Percentiles rank a stretch among this genome's conserved stretches.
Conservation (phyloP, 108 stramenopile genomes). For the Cyclotella cryptica region DNA sequence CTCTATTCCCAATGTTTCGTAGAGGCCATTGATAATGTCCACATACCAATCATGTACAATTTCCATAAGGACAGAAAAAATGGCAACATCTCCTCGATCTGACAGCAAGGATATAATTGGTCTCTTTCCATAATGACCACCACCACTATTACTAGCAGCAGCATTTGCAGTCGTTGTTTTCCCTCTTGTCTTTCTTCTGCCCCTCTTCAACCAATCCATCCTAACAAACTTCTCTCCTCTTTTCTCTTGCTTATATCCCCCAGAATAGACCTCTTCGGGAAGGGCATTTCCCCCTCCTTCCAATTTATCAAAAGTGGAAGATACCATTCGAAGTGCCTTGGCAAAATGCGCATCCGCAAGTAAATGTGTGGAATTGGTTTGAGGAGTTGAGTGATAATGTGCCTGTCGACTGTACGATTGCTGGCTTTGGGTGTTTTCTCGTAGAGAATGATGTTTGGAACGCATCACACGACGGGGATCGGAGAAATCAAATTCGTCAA, state of each 20-base stretch:
- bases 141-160: background rate
- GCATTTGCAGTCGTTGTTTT: background rate
- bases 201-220: conserved; percentile 17
- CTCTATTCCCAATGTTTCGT: conserved; percentile 27
- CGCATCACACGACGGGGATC: background rate
- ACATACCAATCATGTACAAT: conserved; percentile 11
- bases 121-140: background rate
- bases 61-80: conserved; percentile 5
- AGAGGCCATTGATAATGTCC: conserved; percentile 18
- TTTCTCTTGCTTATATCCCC: conserved; percentile 18
- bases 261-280: background rate
- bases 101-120: background rate
- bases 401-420: background rate
- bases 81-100: conserved; percentile 3
- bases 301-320: conserved; percentile 31
- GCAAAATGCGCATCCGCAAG: conserved; percentile 48
- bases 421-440: background rate
- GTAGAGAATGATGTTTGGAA: too few species aligned
- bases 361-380: background rate
- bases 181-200: background rate
- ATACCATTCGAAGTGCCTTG: conserved; percentile 48
- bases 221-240: conserved; percentile 46
- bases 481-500: conserved; percentile 21
- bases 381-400: background rate
- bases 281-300: conserved; percentile 43